Conservation (phyloP, 2,329 filamentous ascomycete species). For the Penicillium brasilianum region DNA sequence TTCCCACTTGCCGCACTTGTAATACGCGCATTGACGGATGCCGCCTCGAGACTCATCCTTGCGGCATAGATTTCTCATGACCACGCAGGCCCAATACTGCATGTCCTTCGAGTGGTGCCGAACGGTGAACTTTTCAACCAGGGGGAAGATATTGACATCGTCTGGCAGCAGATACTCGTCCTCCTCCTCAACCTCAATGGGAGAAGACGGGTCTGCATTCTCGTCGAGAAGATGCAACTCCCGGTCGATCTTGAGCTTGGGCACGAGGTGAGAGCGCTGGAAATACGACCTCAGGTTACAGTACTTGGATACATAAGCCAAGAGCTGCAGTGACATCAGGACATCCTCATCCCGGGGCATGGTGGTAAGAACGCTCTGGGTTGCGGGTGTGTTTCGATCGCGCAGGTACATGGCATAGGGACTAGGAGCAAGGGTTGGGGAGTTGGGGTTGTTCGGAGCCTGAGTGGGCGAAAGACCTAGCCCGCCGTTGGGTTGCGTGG, state of each 20-base stretch:
- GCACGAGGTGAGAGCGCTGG: slow-evolving; percentile 91
- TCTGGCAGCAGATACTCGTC: slow-evolving; percentile 91
- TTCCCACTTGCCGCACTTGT: slow-evolving; percentile 98
- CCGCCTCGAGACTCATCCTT: slow-evolving; percentile 95
- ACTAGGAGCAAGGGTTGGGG: slow-evolving; percentile 72
- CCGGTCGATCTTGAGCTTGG: slow-evolving; percentile 84
- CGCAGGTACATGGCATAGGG: slow-evolving; percentile 80
- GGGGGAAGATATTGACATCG: slow-evolving; percentile 96
- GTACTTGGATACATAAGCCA: slow-evolving; percentile 98
- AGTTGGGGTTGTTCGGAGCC: slow-evolving; percentile 65
- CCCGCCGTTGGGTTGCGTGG: slow-evolving; percentile 68
- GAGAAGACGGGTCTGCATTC: slow-evolving; percentile 55
- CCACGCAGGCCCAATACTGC: slow-evolving; percentile 99
- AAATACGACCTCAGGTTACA: slow-evolving; percentile 96
- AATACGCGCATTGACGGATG: slow-evolving; percentile 96
- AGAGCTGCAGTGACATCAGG: slow-evolving; percentile 92
- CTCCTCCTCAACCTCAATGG: slow-evolving; percentile 61
- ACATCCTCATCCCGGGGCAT: slow-evolving; percentile 98
- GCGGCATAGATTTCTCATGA: slow-evolving; percentile 97
- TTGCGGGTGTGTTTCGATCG: slow-evolving; percentile 71
- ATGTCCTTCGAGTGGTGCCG: slow-evolving; percentile 94
- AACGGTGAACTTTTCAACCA: slow-evolving; percentile 98
- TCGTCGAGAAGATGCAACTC: slow-evolving; percentile 82
- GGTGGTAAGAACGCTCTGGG: slow-evolving; percentile 77
- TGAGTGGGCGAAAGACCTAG: slow-evolving; percentile 76